A percentile compares a stretch with the other conserved stretches of the same genome.
These are phyloP conservation scores for Thinopyrum elongatum DNA, from an alignment of 176 grass and related monocot genomes.

Conservation along the genomic window DNA sequence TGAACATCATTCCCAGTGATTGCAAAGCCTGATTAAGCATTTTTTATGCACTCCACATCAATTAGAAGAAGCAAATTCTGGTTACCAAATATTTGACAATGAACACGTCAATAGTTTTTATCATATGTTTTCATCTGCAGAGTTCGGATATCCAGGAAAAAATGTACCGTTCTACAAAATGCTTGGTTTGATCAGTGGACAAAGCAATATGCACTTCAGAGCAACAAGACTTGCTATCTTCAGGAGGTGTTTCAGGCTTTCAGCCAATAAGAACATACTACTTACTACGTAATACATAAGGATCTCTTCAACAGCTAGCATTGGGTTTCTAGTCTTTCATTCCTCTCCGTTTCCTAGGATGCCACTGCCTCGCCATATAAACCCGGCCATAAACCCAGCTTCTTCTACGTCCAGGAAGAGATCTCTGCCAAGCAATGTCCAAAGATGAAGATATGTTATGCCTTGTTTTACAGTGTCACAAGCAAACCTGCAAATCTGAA, in stretches of 20 bases:
- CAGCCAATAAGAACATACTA: background rate
- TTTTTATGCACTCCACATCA: too few relatives aligned
- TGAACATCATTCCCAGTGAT: too few relatives aligned
- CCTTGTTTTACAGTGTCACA: too few relatives aligned
- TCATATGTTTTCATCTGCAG: background rate
- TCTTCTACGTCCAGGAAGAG: background rate
- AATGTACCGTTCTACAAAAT: conserved; percentile 24
- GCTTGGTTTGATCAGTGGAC: background rate
- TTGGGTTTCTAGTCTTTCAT: conserved; percentile 6
- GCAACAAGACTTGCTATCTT: background rate
- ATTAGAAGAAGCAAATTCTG: too few relatives aligned
- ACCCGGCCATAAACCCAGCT: background rate
- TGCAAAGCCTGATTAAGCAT: too few relatives aligned
- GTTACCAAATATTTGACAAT: background rate
- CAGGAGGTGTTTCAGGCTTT: background rate
- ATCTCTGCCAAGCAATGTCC: background rate
- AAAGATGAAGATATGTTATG: too few relatives aligned
- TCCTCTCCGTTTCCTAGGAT: conserved; percentile 28
- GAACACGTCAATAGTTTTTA: background rate
- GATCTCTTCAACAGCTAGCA: background rate
- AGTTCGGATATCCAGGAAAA: background rate
- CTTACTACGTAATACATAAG: too few relatives aligned
- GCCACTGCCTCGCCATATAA: background rate
- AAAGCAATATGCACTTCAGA: background rate
- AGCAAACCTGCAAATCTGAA: too few relatives aligned